A percentile compares a stretch with the other conserved stretches of the same genome.
Evolutionary conservation across 352 stramenopile genomes (phyloP).

Genomic region (Globisporangium viniferum): DNA sequence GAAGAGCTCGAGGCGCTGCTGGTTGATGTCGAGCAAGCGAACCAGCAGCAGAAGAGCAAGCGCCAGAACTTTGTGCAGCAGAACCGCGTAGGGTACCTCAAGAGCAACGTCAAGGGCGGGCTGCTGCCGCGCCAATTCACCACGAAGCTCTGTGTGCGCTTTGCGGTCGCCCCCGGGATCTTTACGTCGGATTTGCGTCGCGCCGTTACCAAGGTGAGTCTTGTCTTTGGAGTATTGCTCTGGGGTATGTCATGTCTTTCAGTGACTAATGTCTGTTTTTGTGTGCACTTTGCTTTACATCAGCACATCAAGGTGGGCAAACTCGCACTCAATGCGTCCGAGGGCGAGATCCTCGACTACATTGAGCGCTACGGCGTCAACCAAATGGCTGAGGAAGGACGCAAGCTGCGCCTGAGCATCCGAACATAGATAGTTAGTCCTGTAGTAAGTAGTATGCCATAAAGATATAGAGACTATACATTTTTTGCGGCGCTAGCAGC

Average conservation of each 20-base stretch:
- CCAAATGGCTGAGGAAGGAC: constrained; percentile 55
- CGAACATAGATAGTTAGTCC: constrained; percentile 20
- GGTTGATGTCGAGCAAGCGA: constrained; percentile 30
- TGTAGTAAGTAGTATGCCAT: background rate
- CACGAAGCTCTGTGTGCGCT: constrained; percentile 76
- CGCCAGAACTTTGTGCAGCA: constrained; percentile 47
- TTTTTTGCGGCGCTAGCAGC: background rate
- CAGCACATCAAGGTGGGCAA: constrained; percentile 63
- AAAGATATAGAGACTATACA: constrained; percentile 8
- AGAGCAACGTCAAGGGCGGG: constrained; percentile 40
- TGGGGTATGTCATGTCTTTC: constrained; percentile 3
- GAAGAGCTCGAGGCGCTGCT: constrained; percentile 35
- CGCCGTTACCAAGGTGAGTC: constrained; percentile 54
- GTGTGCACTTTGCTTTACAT: constrained; percentile 8
- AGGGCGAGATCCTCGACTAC: constrained; percentile 61
- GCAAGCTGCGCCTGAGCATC: constrained; percentile 58
- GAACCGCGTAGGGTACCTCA: constrained; percentile 38
- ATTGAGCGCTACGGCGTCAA: constrained; percentile 50
- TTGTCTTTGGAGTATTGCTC: background rate
- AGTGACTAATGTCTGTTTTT: constrained; percentile 16
- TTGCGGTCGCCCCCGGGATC: constrained; percentile 63
- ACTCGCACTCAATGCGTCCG: constrained; percentile 46
- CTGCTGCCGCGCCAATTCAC: constrained; percentile 73
- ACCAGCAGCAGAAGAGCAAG: constrained; percentile 37
- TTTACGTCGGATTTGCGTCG: constrained; percentile 69